Conservation (phyloP, 2,329 filamentous ascomycete genomes). For the Cercospora sp. region DNA sequence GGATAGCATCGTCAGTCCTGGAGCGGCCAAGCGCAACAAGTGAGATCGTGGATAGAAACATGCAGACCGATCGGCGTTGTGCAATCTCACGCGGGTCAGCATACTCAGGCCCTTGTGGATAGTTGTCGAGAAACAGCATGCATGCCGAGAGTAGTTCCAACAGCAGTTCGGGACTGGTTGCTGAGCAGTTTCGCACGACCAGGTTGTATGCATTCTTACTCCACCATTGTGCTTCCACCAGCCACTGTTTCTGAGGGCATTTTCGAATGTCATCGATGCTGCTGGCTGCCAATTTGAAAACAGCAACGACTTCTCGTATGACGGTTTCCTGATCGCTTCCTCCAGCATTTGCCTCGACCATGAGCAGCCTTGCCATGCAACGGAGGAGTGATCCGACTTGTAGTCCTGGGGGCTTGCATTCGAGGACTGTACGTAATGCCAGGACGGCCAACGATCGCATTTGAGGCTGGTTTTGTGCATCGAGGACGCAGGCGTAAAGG, state of each 20-base stretch:
- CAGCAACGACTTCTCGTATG: slow-evolving; percentile 54
- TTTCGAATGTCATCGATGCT: slow-evolving; percentile 47
- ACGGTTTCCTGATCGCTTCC: slow-evolving; percentile 27
- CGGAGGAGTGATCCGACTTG: slow-evolving; percentile 66
- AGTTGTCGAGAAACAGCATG: slow-evolving; percentile 36
- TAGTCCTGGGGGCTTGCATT: slow-evolving; percentile 54
- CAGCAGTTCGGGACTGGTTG: slow-evolving; percentile 58
- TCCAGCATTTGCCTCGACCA: slow-evolving; percentile 41
- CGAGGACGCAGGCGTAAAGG: slow-evolving; percentile 77
- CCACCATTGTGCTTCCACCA: slow-evolving; percentile 78
- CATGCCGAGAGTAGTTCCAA: slow-evolving; percentile 56
- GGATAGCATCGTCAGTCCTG: slow-evolving; percentile 46
- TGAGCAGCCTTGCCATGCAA: slow-evolving; percentile 53
- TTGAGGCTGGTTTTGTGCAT: slow-evolving; percentile 64
- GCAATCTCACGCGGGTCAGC: slow-evolving; percentile 21
- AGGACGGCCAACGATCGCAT: slow-evolving; percentile 62
- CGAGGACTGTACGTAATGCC: slow-evolving; percentile 61
- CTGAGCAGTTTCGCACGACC: slow-evolving; percentile 62
- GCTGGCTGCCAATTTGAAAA: slow-evolving; percentile 55
- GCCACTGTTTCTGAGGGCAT: slow-evolving; percentile 44
- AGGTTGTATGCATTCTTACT: slow-evolving; percentile 79
- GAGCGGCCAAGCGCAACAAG: slow-evolving; percentile 52
- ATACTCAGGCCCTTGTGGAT: slow-evolving; percentile 23
- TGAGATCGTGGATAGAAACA: slow-evolving; percentile 62
- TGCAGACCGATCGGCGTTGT: slow-evolving; percentile 66